phyloP scores from a whole-genome alignment of 179 eudicot genomes.

The Sideroxylon spinosum region DNA sequence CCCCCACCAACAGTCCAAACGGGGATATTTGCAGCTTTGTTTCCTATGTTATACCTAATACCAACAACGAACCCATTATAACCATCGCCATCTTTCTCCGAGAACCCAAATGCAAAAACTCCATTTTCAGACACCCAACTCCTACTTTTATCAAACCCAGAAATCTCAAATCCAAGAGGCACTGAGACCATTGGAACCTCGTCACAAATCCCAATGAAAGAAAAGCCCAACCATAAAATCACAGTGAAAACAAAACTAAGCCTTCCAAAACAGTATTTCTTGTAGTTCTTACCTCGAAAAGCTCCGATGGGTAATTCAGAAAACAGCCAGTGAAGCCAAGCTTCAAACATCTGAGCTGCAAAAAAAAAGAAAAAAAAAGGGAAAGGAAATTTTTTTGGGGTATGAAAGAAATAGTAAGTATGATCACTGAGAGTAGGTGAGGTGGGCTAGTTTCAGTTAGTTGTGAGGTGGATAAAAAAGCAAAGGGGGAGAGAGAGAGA shows the following conservation, averaged over 20 bases:
- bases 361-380: not conserved
- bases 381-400: not conserved
- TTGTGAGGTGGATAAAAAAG: conserved; percentile 19
- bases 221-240: conserved; percentile 30
- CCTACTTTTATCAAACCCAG: conserved; percentile 30
- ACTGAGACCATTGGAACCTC: conserved; percentile 30
- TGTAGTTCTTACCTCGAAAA: conserved; percentile 39
- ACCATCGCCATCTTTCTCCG: conserved; percentile 33
- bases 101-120: conserved; percentile 58
- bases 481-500: not conserved
- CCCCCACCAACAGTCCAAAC: conserved; percentile 69
- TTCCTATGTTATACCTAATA: conserved; percentile 47
- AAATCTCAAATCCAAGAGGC: conserved; percentile 48
- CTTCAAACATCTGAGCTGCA: conserved; percentile 25
- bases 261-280: conserved; percentile 16
- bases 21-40: conserved; percentile 38
- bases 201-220: conserved; percentile 39
- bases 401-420: not conserved
- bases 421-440: conserved; percentile 14
- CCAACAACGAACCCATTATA: conserved; percentile 45
- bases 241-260: conserved; percentile 17
- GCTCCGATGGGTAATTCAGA: conserved; percentile 16
- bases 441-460: conserved; percentile 8
- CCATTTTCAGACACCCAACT: conserved; percentile 62
- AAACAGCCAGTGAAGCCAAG: conserved; percentile 26